Evolutionary conservation across 2,329 filamentous ascomycete species (phyloP).

Genomic region (Neopestalotiopsis clavispora): DNA sequence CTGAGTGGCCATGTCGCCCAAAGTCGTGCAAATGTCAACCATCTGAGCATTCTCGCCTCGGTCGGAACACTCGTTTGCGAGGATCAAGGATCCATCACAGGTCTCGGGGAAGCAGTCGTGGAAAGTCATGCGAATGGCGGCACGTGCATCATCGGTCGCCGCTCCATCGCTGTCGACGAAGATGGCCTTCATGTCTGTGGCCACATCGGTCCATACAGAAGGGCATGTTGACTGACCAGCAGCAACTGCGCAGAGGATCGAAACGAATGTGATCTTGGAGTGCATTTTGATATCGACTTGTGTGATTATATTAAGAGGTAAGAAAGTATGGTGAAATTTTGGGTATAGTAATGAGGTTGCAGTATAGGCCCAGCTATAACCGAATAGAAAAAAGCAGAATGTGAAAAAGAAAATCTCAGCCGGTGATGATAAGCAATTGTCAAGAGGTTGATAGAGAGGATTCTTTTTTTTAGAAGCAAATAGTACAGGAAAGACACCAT

Average conservation of each 20-base stretch:
- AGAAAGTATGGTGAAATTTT: neutral
- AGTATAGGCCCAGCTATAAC: neutral
- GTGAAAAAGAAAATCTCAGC: neutral
- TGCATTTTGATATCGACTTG: neutral
- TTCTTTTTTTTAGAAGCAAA: neutral
- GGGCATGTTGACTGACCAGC: slow-evolving; percentile 24
- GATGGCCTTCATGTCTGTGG: slow-evolving; percentile 26
- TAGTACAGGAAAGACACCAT: neutral
- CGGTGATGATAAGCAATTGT: neutral
- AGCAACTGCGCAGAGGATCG: neutral
- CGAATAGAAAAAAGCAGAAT: neutral
- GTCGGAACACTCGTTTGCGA: slow-evolving; percentile 32
- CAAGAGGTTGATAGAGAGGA: neutral
- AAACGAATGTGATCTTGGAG: neutral
- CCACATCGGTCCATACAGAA: slow-evolving; percentile 31
- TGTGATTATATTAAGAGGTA: neutral
- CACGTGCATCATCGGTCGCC: slow-evolving; percentile 32
- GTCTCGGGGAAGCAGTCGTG: slow-evolving; percentile 36
- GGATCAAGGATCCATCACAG: slow-evolving; percentile 35
- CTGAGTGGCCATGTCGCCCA: slow-evolving; percentile 28
- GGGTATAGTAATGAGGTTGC: neutral
- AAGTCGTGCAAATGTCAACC: slow-evolving; percentile 27
- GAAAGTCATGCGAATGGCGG: slow-evolving; percentile 32
- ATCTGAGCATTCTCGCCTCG: slow-evolving; percentile 33
- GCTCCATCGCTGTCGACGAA: slow-evolving; percentile 26